A percentile compares a stretch with the other conserved stretches of the same genome.
phyloP scores from a whole-genome alignment of 2,329 filamentous ascomycete species.

The Pseudopyrenochaeta lycopersici region DNA sequence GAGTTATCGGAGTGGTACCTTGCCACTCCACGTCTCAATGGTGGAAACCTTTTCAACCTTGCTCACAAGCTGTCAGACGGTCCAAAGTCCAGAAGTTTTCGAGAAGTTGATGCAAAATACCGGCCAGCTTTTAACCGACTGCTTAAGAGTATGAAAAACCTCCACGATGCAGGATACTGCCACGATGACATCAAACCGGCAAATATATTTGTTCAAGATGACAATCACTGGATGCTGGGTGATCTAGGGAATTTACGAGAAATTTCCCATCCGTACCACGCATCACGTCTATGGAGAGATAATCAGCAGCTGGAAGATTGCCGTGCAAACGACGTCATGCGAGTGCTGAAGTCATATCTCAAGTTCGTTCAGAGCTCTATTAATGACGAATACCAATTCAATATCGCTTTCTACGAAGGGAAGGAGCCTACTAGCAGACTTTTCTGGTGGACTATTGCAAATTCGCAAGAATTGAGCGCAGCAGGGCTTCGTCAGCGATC shows the following conservation, averaged over 20 bases:
- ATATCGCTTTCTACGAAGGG: constrained; percentile 29
- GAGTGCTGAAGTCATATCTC: constrained; percentile 42
- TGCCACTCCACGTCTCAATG: constrained; percentile 23
- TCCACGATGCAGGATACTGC: constrained; percentile 45
- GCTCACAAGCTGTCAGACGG: constrained; percentile 6
- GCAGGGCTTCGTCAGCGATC: constrained; percentile 17
- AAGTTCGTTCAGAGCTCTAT: constrained; percentile 27
- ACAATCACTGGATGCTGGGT: constrained; percentile 40
- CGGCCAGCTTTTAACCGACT: constrained; percentile 40
- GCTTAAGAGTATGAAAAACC: constrained; percentile 26
- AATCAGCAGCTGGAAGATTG: constrained; percentile 35
- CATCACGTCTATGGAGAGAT: constrained; percentile 31
- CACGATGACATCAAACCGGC: constrained; percentile 50
- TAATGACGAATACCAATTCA: constrained; percentile 21
- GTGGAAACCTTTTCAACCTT: constrained; percentile 21
- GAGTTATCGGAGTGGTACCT: constrained; percentile 29
- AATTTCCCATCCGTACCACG: constrained; percentile 38
- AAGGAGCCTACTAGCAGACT: constrained; percentile 30
- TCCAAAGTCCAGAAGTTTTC: constrained; percentile 1
- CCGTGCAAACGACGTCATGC: constrained; percentile 40
- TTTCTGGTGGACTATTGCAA: constrained; percentile 33
- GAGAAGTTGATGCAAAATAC: constrained; percentile 34
- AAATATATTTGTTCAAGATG: constrained; percentile 42
- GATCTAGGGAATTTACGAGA: constrained; percentile 49
- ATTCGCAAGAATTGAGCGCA: constrained; percentile 16